Base-by-base conservation (phyloP, 768 basidiomycete species). In the Boletus pseudo-olivaceus region DNA sequence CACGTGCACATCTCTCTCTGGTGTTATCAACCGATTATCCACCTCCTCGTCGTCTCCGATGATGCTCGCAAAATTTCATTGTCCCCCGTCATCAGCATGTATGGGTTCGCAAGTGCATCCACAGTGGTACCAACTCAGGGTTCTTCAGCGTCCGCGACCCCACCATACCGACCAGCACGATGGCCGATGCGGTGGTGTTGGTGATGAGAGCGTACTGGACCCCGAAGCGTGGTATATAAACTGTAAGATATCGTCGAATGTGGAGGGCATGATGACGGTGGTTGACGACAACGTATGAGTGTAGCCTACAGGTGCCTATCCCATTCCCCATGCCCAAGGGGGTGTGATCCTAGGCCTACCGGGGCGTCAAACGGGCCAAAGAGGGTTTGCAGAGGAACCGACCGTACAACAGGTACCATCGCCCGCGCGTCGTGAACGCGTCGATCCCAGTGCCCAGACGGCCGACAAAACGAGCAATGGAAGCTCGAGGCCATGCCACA, bases 81-180 rank as follows among this genome's bases (percentile, higher is more conserved):
- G 7, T 12, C 33, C 11, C 10, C 17, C 15, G 15, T n/a, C 7
- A 37, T 3, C 6, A 30, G 19, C 45, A 47, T 46, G n/a, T 49
- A 52, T 20, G 55, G 46, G 10, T 51, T 42, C 37, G 17, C 47
- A 35, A 53, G 37, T 3, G 51, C 30, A 6, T 56, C 35, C 2
- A 53, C 40, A 4, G 40, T 48, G 23, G 27, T 20, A 4, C 33
- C 33, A 56, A 30, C 26, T 47, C 42, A 1, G 49, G 38, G 1
- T 30, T 55, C 39, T 53, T 53, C 34, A 51, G 4, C 38, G 34
- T 30, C 30, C 42, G 46, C 33, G 52, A 42, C 20, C 26, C 38
- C 51, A 53, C 40, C 27, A 30, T 41, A n/a, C 41, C 30, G 20
- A 39, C 33, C 17, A 56, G 27, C 54, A 60, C 40, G 34, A 38